Conservation (phyloP, 2,329 filamentous ascomycete species). For the Diaporthe citriasiana region DNA sequence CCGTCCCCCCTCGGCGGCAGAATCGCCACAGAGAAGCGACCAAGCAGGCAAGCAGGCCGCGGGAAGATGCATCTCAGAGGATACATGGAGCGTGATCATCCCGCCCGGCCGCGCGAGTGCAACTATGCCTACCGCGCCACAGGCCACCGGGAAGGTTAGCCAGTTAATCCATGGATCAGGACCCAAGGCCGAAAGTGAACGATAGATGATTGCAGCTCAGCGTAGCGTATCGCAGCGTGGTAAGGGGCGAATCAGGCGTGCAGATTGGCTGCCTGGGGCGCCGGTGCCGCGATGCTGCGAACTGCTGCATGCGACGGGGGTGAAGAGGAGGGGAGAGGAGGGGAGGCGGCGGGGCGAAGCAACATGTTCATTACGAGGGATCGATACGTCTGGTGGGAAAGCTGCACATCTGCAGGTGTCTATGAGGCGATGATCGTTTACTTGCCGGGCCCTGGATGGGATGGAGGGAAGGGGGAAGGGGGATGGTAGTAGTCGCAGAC, state of each 20-base stretch:
- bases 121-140: conserved; percentile 1
- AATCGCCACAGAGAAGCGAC: background rate
- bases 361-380: conserved; percentile 32
- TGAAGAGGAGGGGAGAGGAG: background rate
- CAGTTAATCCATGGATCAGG: background rate
- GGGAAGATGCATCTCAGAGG: conserved; percentile 1
- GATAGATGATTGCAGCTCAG: background rate
- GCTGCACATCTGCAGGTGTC: conserved; percentile 12
- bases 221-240: conserved; percentile 10
- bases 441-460: conserved; percentile 11
- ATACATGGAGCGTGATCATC: background rate
- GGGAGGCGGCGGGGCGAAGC: conserved; percentile 9
- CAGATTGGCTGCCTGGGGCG: conserved; percentile 5
- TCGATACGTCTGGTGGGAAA: conserved; percentile 13
- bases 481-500: background rate
- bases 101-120: background rate
- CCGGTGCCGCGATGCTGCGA: conserved; percentile 28
- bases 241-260: conserved; percentile 9
- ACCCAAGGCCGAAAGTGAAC: background rate
- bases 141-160: background rate
- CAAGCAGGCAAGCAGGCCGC: conserved; percentile 2
- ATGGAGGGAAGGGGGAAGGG: background rate
- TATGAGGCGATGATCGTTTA: background rate
- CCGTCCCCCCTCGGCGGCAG: background rate
- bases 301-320: conserved; percentile 24